These are phyloP conservation scores for Colletotrichum somersetense DNA, from an alignment of 2,329 filamentous ascomycete species.

Conservation along the genomic window DNA sequence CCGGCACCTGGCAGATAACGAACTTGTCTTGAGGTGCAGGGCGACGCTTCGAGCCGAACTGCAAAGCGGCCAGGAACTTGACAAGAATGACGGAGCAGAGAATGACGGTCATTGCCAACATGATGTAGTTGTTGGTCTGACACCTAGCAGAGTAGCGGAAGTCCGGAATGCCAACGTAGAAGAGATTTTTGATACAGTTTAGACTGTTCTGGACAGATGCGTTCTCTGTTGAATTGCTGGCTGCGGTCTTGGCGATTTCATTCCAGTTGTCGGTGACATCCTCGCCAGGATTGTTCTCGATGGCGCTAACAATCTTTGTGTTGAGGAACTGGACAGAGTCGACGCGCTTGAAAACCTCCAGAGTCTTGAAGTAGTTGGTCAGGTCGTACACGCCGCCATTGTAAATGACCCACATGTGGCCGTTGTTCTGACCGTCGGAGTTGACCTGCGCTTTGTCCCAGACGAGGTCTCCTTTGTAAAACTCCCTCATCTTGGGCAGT, in stretches of 20 bases:
- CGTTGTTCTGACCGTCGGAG: constrained; percentile 73
- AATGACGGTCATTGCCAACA: constrained; percentile 88
- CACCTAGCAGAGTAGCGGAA: constrained; percentile 84
- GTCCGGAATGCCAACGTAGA: constrained; percentile 86
- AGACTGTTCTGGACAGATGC: constrained; percentile 73
- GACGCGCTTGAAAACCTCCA: constrained; percentile 67
- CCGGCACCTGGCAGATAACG: constrained; percentile 97
- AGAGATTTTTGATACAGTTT: constrained; percentile 85
- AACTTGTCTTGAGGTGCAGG: constrained; percentile 97
- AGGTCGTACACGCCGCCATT: constrained; percentile 86
- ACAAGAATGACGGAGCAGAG: constrained; percentile 82
- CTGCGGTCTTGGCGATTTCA: constrained; percentile 60
- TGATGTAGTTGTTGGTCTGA: constrained; percentile 89
- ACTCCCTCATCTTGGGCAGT: constrained; percentile 83
- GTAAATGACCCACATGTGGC: constrained; percentile 85
- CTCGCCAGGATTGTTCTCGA: constrained; percentile 81
- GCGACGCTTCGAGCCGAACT: constrained; percentile 91
- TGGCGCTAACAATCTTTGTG: constrained; percentile 71
- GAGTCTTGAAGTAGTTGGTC: constrained; percentile 90
- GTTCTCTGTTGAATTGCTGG: constrained; percentile 64
- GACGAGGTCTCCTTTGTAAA: constrained; percentile 89
- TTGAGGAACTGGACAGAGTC: constrained; percentile 80
- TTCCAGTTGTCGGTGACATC: constrained; percentile 80
- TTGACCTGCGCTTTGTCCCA: constrained; percentile 71
- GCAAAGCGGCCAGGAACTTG: constrained; percentile 94